A percentile compares a stretch with the other conserved stretches of the same genome.
Conservation (phyloP, 495 filamentous ascomycete genomes). For the Trichoderma reesei region DNA sequence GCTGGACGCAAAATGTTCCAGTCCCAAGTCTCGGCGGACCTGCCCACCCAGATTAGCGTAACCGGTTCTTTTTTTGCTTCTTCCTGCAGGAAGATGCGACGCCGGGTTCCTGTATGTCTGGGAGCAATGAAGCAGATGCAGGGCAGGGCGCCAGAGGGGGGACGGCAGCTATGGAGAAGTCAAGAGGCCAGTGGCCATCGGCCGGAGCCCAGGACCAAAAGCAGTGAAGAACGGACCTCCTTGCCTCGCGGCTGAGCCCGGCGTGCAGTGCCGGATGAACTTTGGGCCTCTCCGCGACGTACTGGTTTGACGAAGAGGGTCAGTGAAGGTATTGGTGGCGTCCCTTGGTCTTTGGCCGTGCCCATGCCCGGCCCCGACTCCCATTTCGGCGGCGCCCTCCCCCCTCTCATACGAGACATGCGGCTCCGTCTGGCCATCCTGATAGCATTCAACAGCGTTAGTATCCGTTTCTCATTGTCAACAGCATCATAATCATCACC, state of each 20-base stretch:
- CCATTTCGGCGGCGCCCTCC: too few relatives aligned
- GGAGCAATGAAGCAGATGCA: constrained; percentile 1
- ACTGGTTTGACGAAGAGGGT: neutral
- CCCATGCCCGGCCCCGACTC: neutral
- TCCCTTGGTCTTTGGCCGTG: too few relatives aligned
- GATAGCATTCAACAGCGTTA: neutral
- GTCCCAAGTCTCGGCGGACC: neutral
- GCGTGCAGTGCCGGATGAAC: constrained; percentile 1
- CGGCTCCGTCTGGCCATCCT: neutral
- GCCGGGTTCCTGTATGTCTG: neutral
- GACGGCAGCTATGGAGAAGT: neutral
- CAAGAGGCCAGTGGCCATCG: too few relatives aligned
- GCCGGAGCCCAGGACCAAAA: too few relatives aligned
- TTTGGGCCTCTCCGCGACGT: neutral
- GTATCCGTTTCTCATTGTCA: neutral
- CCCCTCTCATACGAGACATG: neutral
- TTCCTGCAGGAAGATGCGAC: constrained; percentile 1
- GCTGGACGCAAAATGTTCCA: neutral
- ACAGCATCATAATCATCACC: neutral
- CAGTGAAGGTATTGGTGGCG: neutral
- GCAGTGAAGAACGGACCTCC: neutral
- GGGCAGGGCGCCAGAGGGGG: neutral
- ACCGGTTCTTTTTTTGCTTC: neutral
- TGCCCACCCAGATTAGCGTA: neutral
- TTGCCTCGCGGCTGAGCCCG: constrained; percentile 6